Conservation (phyloP, 2,329 filamentous ascomycete species). For the Penicillium sp. region DNA sequence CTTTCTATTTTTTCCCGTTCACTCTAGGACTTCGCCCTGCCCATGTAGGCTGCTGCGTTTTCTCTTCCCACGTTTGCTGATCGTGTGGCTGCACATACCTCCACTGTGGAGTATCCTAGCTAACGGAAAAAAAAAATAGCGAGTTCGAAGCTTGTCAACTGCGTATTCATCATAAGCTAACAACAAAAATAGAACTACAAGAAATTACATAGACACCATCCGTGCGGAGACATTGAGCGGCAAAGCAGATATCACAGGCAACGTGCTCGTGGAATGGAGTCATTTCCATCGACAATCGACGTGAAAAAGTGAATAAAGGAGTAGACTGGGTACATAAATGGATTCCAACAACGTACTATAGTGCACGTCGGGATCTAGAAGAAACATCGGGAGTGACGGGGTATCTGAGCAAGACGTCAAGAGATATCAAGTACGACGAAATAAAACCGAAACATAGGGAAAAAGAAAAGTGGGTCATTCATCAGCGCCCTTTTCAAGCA, state of each 20-base stretch:
- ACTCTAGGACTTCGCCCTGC: neutral
- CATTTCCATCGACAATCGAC: slow-evolving; percentile 19
- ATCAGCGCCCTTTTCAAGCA: slow-evolving; percentile 51
- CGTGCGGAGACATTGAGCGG: neutral
- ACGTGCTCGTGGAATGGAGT: neutral
- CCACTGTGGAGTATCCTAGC: neutral
- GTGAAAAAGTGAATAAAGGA: slow-evolving; percentile 10
- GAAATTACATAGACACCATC: slow-evolving; percentile 10
- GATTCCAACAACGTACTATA: slow-evolving; percentile 16
- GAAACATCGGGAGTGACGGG: slow-evolving; percentile 25
- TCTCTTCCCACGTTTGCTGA: neutral
- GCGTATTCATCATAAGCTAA: neutral
- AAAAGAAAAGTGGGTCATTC: slow-evolving; percentile 12
- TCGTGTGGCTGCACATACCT: neutral
- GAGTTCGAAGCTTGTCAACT: neutral
- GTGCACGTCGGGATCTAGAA: slow-evolving; percentile 23
- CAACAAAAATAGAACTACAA: slow-evolving; percentile 12
- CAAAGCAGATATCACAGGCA: slow-evolving; percentile 1
- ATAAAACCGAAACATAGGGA: slow-evolving; percentile 21
- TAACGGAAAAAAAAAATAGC: neutral
- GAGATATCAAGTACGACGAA: slow-evolving; percentile 26
- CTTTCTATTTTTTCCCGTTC: neutral
- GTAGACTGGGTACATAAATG: slow-evolving; percentile 14
- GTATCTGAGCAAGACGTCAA: slow-evolving; percentile 34
- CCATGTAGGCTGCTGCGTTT: slow-evolving; percentile 4